Percentiles rank a stretch among this genome's conserved stretches.
Conservation (phyloP, 768 basidiomycete genomes). For the Phlebiopsis flavidoalba region DNA sequence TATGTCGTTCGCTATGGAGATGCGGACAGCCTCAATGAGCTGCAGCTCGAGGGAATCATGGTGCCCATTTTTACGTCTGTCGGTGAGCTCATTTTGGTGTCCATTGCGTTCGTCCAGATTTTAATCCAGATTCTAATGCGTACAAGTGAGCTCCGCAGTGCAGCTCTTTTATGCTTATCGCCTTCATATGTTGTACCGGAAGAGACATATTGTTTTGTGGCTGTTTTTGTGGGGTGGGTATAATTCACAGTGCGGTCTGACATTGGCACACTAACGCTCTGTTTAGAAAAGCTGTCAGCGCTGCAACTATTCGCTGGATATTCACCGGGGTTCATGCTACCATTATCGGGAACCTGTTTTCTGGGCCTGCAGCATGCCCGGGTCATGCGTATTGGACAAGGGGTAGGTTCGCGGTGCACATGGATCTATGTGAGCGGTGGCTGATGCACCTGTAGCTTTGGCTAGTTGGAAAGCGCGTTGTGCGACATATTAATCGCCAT, state of each 20-base stretch:
- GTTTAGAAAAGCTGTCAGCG: neutral
- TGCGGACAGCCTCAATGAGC: neutral
- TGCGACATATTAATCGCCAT: slow-evolving; percentile 19
- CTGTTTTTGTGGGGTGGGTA: neutral
- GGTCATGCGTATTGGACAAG: neutral
- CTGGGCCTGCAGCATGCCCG: neutral
- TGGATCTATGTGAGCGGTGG: neutral
- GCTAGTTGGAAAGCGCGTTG: neutral
- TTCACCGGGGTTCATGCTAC: neutral
- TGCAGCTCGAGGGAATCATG: neutral
- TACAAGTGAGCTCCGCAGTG: neutral
- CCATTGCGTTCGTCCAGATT: no score
- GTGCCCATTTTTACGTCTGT: neutral
- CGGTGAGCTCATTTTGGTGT: neutral
- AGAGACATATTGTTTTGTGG: neutral
- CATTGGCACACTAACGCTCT: neutral
- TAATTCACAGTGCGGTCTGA: neutral
- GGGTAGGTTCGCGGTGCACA: neutral
- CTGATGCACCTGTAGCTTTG: neutral
- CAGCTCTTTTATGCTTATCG: neutral
- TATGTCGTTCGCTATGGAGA: neutral
- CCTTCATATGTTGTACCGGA: neutral
- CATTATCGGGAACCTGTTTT: neutral
- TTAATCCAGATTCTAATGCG: no score
- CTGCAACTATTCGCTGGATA: neutral